Conservation (phyloP, 2,329 filamentous ascomycete genomes). For the Alternaria tenuissima region DNA sequence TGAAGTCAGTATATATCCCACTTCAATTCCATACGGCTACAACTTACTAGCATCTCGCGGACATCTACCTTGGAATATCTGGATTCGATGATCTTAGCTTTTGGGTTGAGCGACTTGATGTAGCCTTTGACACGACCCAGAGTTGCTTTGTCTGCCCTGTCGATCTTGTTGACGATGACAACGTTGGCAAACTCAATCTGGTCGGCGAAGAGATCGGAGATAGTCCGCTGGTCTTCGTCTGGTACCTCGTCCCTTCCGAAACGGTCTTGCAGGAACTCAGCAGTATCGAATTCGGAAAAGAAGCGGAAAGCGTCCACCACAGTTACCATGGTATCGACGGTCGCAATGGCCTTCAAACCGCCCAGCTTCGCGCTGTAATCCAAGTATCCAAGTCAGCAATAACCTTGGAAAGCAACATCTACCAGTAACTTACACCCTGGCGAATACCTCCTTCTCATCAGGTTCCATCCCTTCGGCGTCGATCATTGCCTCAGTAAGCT, state of each 20-base stretch:
- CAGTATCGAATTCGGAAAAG: conserved; percentile 75
- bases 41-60: conserved; percentile 61
- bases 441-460: conserved; percentile 56
- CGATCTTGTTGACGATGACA: conserved; percentile 74
- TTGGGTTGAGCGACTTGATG: conserved; percentile 70
- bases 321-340: conserved; percentile 75
- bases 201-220: conserved; percentile 78
- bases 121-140: conserved; percentile 61
- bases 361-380: conserved; percentile 53
- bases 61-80: conserved; percentile 68
- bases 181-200: conserved; percentile 82
- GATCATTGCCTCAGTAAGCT: conserved; percentile 56
- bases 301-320: conserved; percentile 78
- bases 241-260: conserved; percentile 63
- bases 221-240: conserved; percentile 74
- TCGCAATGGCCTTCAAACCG: conserved; percentile 71
- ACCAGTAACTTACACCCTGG: conserved; percentile 57
- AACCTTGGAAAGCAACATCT: background rate
- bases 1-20: background rate
- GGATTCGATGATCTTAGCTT: conserved; percentile 69
- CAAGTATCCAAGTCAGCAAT: background rate
- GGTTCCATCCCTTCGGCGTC: conserved; percentile 53
- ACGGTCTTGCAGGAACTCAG: conserved; percentile 71
- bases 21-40: background rate
- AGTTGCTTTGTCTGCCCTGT: conserved; percentile 63